Base-by-base conservation (phyloP, 345 rosid genomes). In the Lepidium aucheri region DNA sequence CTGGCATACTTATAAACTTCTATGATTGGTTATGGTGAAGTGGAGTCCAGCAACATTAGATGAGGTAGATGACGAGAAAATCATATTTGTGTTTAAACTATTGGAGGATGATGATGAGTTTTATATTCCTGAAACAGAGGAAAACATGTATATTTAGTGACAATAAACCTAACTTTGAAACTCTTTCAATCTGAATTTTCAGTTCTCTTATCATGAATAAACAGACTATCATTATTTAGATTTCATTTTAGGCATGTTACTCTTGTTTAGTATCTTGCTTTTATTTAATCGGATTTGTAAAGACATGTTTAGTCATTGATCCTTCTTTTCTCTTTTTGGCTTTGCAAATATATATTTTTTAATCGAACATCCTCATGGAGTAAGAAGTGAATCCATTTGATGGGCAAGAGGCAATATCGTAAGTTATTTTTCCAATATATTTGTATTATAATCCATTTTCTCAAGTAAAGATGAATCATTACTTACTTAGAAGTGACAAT, bases 401-500 rank as follows among this genome's bases (percentile, higher is more conserved):
- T 46, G 99, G 99, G 41, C 97, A 95, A 77, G 97, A 91, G 84
- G 99, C 99, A 43, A 95, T 87, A 71, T 97, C 99, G 96, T 90
- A 86, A 88, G 99, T 74, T 40, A 33, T 5, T 20, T 58, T 28
- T 8, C 49, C 3, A 18, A n/a, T 63, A 35, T 16, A 36, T 35
- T 17, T 7, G 9, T n/a, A 49, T 49, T 60, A 33, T 45, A 63
- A 52, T 67, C 26, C n/a, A 11, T 8, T 22, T 20, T 17, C 94
- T 95, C 46, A 95, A 95, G 87, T 95, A 52, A 95, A 91, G 76
- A 97, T 95, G 72, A 95, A 95, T 78, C 81, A 91, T 55, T 73
- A 87, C 30, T 74, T 95, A 53, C 94, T 91, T 80, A 97, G 97
- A 56, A 90, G 96, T 6, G 90, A 87, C 83, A 87, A 96, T 85